Evolutionary conservation across 2,329 filamentous ascomycete genomes (phyloP), one percentile per base, ranked within the genome.

Genomic region (Acephala macrosclerotiorum): DNA sequence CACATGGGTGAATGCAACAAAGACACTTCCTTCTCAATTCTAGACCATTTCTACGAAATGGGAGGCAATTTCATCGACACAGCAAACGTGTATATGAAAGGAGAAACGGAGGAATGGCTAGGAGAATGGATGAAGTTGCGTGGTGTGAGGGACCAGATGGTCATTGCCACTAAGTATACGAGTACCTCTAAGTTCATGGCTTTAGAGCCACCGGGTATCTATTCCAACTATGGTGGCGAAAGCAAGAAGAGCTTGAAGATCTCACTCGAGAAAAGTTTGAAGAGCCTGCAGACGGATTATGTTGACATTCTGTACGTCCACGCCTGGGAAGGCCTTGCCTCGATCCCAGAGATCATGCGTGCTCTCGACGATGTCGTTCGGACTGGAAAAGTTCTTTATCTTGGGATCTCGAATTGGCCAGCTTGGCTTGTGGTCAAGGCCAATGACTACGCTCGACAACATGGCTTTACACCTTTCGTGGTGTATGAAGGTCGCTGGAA

Each of bases 21-120:
- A 72, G 81, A 85, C 40, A 74, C 80, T 7, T 78, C 84, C 0
- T 88, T 88, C 72, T 79, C 82, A 58, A 79, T 89, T 1, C 79
- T 89, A 2, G 86, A 89, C 69, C 79, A 80, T 56, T 89, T 82
- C 76, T 80, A 77, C 59, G 78, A 78, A 14, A 78, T 81, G 0
- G 87, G 87, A 6, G 88, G 88, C 14, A 90, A 90, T 77, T 89
- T 90, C 75, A 87, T 90, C 74, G 88, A 90, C 75, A 89, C 86
- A 0, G 77, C 85, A 71, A 86, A 84, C 77, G 81, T 80, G 68
- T 89, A 88, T 75, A 85, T 88, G 69, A 69, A 82, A 66, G 85
- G 56, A 2, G 42, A 63, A 36, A 51, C 51, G 38, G 60, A 66
- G 33, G 16, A 47, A 3, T 64, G 61, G 64, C 14, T 66, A 26